Evolutionary conservation across 2,329 filamentous ascomycete genomes (phyloP), one percentile per base, ranked within the genome.

Genomic region (Ophiosphaerella narmari): DNA sequence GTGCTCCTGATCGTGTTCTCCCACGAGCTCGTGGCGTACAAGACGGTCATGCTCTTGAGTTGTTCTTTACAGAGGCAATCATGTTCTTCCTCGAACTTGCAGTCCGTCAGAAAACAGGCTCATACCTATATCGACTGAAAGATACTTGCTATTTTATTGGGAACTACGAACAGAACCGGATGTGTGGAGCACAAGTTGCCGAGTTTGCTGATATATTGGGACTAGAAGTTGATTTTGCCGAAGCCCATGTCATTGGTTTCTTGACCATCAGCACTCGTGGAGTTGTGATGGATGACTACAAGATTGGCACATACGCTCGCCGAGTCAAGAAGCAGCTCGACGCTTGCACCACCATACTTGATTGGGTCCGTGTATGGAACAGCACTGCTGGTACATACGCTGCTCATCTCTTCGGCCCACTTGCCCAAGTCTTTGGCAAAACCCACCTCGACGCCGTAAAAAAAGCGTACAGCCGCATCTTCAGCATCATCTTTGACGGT

Each of bases 321-420:
- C 50, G 45, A 4, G 34, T 62, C n/a, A 65, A 64, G 39, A 61
- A 59, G n/a, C 49, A 56, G 16, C 62, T 71, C 7, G 38, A 51
- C 1, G 16, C 41, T 13, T 64, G 59, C 39, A 47, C 52, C 3
- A 60, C 57, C 7, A 48, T 69, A 2, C 45, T 65, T 6, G 62
- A 62, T 3, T 70, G 67, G 68, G 49, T 71, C 7, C 55, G 55
- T 23, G 39, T 53, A 7, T 71, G 67, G 67, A 71, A 71, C 37
- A 26, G 12, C 36, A 60, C 48, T 6, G 40, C 64, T 5, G 67
- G 65, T 5, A 60, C 46, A 5, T 69, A 69, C 32, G 59, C 62
- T 4, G 26, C 54, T 4, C 55, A 65, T 36, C 57, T 66, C 16
- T 70, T 70, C 45, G 68, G 67, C 1, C 62, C 67, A 1, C 57